Evolutionary conservation across 78 protist genomes (phyloP), one percentile per base, ranked within the genome.

Genomic region (Dictyostelium capitatum): DNA sequence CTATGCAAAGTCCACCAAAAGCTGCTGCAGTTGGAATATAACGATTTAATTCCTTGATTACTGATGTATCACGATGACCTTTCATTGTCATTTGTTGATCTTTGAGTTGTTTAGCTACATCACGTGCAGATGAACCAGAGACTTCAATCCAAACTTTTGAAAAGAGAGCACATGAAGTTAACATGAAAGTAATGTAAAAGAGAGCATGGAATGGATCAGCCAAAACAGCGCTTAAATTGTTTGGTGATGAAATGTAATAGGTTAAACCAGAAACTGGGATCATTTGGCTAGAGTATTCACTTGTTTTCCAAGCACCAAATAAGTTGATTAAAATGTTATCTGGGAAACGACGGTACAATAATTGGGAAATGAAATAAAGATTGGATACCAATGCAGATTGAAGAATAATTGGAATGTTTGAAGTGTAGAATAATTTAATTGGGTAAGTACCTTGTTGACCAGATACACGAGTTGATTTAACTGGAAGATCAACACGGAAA

Each of bases 11-110:
- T 51, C 99, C 99, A 20, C 99, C 99, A 46, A 99, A 98, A 17
- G 99, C 98, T 5, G 99, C 99, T 9, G 99, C 99, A 23, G 96
- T 97, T 67, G 99, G 99, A 96, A 99, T 99, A 98, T 99, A 99
- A 59, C 98, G 96, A 95, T 99, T 96, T 92, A 99, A 97, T 83
- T 89, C 96, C 75, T 81, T 73, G 81, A 83, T 87, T 72, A 97
- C 79, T 15, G 90, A 51, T 25, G 87, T 72, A 72, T 96, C 97
- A 80, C 98, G 97, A 25, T 77, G 82, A 57, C 98, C 98, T 47
- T 46, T 79, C 82, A 97, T 89, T 50, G 80, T 79, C 97, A 99
- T 92, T 50, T 91, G 79, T 95, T 99, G 99, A 89, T 95, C 98
- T 28, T 82, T 56, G 64, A 99, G 97, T 95, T 98, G 98, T 84